Evolutionary conservation across 2,329 filamentous ascomycete species (phyloP), one percentile per base, ranked within the genome.

Genomic region (Aspergillus sp.): DNA sequence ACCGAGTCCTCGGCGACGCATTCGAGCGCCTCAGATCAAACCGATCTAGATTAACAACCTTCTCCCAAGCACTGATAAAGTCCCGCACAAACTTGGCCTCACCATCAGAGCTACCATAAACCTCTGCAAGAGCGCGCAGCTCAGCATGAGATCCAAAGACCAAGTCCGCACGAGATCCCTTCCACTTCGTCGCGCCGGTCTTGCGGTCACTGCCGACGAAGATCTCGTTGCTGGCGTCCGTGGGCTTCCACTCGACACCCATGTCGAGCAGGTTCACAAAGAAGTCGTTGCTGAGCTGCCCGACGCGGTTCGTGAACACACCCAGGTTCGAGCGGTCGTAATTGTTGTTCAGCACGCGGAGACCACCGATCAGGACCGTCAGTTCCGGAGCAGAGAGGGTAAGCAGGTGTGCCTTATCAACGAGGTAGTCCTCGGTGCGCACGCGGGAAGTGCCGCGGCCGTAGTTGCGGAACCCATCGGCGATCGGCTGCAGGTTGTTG

Each of bases 381-480:
- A 91, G 66, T 75, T 93, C 88, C 0, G 89, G 89, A 1, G 86
- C 82, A 8, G 87, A 83, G 7, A 93, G 84, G 3, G 81, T 89
- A 15, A 93, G 83, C 18, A 89, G 84, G 60, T 89, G 80, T 1
- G 89, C 89, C 62, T 80, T 81, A 81, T 93, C 89, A 49, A 93
- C 80, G 18, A 92, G 82, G 69, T 85, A 81, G 66, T 89, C 83
- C 77, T 93, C 89, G 6, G 85, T 82, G 64, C 80, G 81, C 32
- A 86, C 86, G 42, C 86, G 85, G 1, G 74, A 59, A 3, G 81
- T 85, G 2, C 83, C 83, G 63, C 83, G 79, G 68, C 88, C 89
- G 70, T 89, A 91, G 82, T 89, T 92, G 70, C 89, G 88, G 88
- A 93, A 92, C 5, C 87, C 88, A 62, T 93, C 89, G n/a, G 82